A percentile compares a stretch with the other conserved stretches of the same genome.
Conservation (phyloP, 129 eudicot genomes). For the Apium graveolens region DNA sequence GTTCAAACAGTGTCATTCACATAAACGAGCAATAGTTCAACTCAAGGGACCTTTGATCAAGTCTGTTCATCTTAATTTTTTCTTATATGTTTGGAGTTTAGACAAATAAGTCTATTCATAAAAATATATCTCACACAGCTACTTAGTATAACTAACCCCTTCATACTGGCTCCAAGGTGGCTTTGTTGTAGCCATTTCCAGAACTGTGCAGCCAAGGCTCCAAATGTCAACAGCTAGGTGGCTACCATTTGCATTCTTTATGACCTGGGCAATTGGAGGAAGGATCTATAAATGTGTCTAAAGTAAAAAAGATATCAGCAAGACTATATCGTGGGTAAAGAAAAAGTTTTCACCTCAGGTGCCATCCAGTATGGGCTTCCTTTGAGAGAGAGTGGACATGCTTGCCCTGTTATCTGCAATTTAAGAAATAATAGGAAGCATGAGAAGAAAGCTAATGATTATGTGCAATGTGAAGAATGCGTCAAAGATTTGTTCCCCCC, state of each 20-base stretch:
- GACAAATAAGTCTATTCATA: not conserved
- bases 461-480: slow-evolving; percentile 9
- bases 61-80: not conserved
- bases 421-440: slow-evolving; percentile 5
- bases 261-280: slow-evolving; percentile 41
- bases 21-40: not conserved
- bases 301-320: not conserved
- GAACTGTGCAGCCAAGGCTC: slow-evolving; percentile 98
- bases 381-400: slow-evolving; percentile 78
- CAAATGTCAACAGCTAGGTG: slow-evolving; percentile 94
- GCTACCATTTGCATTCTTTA: slow-evolving; percentile 65
- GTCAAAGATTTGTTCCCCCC: not conserved
- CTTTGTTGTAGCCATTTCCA: slow-evolving; percentile 96
- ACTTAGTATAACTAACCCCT: slow-evolving; percentile 59
- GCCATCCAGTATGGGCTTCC: slow-evolving; percentile 99
- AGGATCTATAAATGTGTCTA: not conserved
- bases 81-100: not conserved
- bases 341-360: slow-evolving; percentile 62
- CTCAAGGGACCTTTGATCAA: not conserved
- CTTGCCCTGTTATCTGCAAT: slow-evolving; percentile 74
- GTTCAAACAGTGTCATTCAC: not conserved
- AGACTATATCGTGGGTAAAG: not conserved
- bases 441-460: not conserved
- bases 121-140: not conserved
- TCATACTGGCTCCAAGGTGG: slow-evolving; percentile 99